Evolutionary conservation across 2,329 filamentous ascomycete species (phyloP), one percentile per base, ranked within the genome.

Genomic region (Sporothrix dimorphospora): DNA sequence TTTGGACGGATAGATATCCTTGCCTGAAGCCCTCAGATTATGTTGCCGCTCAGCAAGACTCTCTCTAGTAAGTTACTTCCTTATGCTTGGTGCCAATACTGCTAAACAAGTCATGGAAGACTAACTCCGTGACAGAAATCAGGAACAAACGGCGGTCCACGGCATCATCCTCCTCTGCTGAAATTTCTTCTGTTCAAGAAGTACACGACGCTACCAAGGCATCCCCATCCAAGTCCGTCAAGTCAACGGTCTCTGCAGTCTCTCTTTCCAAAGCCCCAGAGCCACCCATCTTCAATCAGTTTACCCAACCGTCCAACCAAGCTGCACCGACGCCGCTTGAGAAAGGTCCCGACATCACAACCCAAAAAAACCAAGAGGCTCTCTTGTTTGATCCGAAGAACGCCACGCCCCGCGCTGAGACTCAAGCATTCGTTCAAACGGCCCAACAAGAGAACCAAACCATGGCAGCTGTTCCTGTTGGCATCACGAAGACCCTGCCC

Each of bases 121-220:
- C 34, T 55, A 11, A 69, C 49, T 14, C 5, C 21, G 40, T 16
- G 5, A 11, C 24, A 73, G 72, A 71, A 49, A 73, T 73, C 42
- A 73, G 45, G 45, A 59, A 71, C 40, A 73, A 73, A 47, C 68
- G 72, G 51, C 69, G 69, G 5, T 68, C 70, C 5, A 57, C 73
- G 90, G 91, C 80, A 90, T 72, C 71, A n/a, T 47, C 71, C 5
- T 49, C 57, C 8, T 49, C 59, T 8, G 49, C 49, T 7, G 69
- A 71, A 16, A 47, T 16, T 12, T 7, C 57, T 11, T 63, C 69
- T 9, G 11, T 30, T 5, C 57, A 65, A 27, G 57, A 71, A 5
- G 45, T 30, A 7, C 5, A 38, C 19, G 45, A n/a, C 34, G 51
- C 27, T 12, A 2, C 24, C 6, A 24, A 27, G 6, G 45, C 57